Conservation (phyloP, 768 basidiomycete genomes). For the Boletus sp. region DNA sequence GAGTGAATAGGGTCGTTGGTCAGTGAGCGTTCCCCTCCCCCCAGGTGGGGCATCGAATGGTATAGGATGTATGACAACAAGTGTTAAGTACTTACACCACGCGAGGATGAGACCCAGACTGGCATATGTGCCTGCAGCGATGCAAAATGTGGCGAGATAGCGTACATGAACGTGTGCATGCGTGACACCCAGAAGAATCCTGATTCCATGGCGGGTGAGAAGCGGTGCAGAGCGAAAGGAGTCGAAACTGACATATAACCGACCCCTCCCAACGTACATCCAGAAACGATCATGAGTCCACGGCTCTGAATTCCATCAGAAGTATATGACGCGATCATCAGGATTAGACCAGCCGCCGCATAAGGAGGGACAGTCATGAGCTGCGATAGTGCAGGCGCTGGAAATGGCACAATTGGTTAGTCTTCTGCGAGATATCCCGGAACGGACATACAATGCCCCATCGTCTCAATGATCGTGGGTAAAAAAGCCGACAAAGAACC, state of each 20-base stretch:
- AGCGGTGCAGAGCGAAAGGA: neutral
- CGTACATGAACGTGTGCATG: constrained; percentile 33
- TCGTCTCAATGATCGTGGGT: constrained; percentile 52
- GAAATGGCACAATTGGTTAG: constrained; percentile 1
- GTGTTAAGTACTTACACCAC: constrained; percentile 39
- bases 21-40: neutral
- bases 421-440: neutral
- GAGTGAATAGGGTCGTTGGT: neutral
- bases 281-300: constrained; percentile 33
- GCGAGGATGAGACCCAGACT: constrained; percentile 44
- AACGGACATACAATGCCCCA: constrained; percentile 41
- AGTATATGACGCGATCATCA: constrained; percentile 35
- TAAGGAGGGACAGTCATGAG: constrained; percentile 55
- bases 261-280: constrained; percentile 34
- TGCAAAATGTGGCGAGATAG: constrained; percentile 46
- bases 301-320: constrained; percentile 46
- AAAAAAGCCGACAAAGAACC: constrained; percentile 52
- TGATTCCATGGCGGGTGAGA: constrained; percentile 1
- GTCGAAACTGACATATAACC: constrained; percentile 39
- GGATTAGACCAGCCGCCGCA: constrained; percentile 38
- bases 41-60: neutral
- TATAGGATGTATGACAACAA: neutral
- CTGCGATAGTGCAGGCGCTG: constrained; percentile 45
- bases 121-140: constrained; percentile 45
- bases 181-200: constrained; percentile 34